Conservation (phyloP, 2,329 filamentous ascomycete species). For the Westerdykella ornata region DNA sequence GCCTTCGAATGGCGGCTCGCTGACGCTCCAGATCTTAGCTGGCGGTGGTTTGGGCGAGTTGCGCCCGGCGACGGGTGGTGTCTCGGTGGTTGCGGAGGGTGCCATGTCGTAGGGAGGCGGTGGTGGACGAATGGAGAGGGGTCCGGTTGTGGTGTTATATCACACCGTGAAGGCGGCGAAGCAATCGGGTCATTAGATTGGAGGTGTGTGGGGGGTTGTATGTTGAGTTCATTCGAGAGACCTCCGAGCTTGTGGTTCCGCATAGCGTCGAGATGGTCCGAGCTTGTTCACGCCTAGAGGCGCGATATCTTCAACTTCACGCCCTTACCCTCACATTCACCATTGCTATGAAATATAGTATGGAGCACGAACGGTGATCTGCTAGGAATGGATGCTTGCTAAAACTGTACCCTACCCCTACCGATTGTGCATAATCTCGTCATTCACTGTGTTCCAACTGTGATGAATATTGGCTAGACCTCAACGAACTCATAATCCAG, state of each 20-base stretch:
- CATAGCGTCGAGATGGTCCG: conserved; percentile 13
- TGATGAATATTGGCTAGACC: too few species aligned
- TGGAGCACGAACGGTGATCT: too few species aligned
- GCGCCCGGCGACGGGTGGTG: conserved; percentile 39
- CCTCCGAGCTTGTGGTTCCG: too few species aligned
- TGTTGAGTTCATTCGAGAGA: too few species aligned
- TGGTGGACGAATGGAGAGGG: conserved; percentile 4
- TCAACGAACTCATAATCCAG: too few species aligned
- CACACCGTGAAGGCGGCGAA: conserved; percentile 23
- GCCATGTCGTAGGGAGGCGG: conserved; percentile 23
- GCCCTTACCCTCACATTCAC: too few species aligned
- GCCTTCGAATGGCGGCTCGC: conserved; percentile 56
- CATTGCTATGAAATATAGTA: too few species aligned
- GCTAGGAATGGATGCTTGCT: too few species aligned
- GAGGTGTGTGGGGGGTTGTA: too few species aligned
- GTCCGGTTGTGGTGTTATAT: conserved; percentile 14
- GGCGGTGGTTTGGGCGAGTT: conserved; percentile 51
- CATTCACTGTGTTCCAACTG: too few species aligned
- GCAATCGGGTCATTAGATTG: conserved; percentile 3
- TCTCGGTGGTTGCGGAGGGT: conserved; percentile 34
- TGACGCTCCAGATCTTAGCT: conserved; percentile 46
- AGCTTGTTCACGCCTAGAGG: conserved; percentile 1
- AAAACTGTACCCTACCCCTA: too few species aligned
- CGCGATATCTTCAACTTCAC: conserved; percentile 5
- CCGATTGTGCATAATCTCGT: too few species aligned